These are phyloP conservation scores for Eutypa lata DNA, from an alignment of 2,329 filamentous ascomycete species.

Conservation along the genomic window DNA sequence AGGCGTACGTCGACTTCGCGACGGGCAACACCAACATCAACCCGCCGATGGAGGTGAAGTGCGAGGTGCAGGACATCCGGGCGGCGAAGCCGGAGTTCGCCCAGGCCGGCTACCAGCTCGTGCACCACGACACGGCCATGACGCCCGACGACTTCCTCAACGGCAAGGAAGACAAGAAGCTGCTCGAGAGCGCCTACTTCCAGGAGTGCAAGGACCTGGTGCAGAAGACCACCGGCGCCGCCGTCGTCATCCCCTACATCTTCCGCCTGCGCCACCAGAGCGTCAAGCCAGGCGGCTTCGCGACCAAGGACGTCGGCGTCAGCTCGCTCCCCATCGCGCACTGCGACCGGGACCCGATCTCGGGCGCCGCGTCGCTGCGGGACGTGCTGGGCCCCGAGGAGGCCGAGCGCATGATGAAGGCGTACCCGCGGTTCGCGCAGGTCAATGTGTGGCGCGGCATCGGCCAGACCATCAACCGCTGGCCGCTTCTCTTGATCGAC, in stretches of 20 bases:
- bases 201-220: constrained; percentile 24
- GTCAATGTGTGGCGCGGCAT: constrained; percentile 28
- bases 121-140: constrained; percentile 21
- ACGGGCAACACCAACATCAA: constrained; percentile 23
- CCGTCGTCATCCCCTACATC: constrained; percentile 23
- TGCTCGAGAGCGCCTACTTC: constrained; percentile 25
- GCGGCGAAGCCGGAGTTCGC: constrained; percentile 18
- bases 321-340: constrained; percentile 22
- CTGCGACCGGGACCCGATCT: constrained; percentile 22
- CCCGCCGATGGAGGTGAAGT: constrained; percentile 21
- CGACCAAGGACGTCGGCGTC: constrained; percentile 21
- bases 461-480: constrained; percentile 21
- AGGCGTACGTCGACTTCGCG: constrained; percentile 24
- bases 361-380: constrained; percentile 21
- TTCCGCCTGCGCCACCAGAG: constrained; percentile 26
- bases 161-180: constrained; percentile 20
- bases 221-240: constrained; percentile 22
- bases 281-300: constrained; percentile 20
- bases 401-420: constrained; percentile 20
- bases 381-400: constrained; percentile 21
- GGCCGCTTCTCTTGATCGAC: constrained; percentile 27
- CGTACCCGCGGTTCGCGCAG: constrained; percentile 21
- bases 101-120: constrained; percentile 23
- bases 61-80: constrained; percentile 23
- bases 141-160: constrained; percentile 23